Conservation (phyloP, 176 grass and related monocot genomes). For the Musa troglodytarum region DNA sequence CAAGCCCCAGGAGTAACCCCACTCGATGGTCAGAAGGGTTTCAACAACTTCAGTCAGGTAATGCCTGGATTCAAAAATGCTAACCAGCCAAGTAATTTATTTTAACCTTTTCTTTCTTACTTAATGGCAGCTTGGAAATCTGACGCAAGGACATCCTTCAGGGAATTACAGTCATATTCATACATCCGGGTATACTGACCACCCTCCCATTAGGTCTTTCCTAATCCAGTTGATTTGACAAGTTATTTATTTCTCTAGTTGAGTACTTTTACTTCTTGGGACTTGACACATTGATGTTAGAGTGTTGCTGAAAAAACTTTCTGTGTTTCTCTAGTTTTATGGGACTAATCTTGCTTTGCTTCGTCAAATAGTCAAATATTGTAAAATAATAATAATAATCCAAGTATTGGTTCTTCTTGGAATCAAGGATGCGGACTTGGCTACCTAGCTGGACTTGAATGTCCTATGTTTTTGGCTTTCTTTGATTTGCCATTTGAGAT, state of each 20-base stretch:
- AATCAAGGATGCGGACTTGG: no score
- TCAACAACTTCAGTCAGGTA: conserved; percentile 31
- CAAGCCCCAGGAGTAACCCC: conserved; percentile 40
- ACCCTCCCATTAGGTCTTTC: background rate
- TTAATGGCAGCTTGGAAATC: conserved; percentile 39
- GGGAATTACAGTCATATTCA: conserved; percentile 45
- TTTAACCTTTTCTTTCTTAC: conserved; percentile 15
- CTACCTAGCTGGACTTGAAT: no score
- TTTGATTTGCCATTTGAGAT: no score
- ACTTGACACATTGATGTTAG: background rate
- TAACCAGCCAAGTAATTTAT: background rate
- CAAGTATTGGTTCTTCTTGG: no score
- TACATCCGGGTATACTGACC: conserved; percentile 46
- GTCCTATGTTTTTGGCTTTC: no score
- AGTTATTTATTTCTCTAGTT: background rate
- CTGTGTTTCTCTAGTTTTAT: background rate
- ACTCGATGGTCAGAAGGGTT: conserved; percentile 44
- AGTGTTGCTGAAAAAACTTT: background rate
- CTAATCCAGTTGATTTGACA: background rate
- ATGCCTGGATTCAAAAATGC: background rate
- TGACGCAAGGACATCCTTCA: conserved; percentile 32
- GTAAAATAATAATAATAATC: no score
- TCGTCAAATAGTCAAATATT: background rate
- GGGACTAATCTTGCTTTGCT: background rate
- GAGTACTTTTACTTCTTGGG: background rate